Conservation (phyloP, 2,329 filamentous ascomycete species). For the Fusarium incarnatum region DNA sequence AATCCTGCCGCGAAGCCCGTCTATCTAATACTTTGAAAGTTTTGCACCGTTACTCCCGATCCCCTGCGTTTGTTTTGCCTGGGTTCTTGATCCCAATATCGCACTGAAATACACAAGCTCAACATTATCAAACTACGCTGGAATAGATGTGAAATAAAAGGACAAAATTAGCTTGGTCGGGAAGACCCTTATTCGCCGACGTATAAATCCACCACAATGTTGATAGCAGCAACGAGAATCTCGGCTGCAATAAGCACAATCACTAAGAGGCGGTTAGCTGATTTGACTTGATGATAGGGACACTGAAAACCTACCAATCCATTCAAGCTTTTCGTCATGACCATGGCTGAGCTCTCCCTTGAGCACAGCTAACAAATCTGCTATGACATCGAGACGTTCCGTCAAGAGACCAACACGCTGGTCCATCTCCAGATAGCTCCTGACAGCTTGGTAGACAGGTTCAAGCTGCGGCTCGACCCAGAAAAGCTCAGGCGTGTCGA, state of each 20-base stretch:
- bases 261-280: constrained; percentile 63
- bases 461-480: constrained; percentile 98
- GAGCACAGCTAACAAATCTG: constrained; percentile 88
- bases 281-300: neutral
- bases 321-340: constrained; percentile 88
- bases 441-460: constrained; percentile 93
- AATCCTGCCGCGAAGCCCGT: constrained; percentile 40
- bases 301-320: constrained; percentile 78
- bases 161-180: neutral
- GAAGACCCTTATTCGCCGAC: constrained; percentile 55
- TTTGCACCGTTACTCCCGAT: constrained; percentile 30
- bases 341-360: constrained; percentile 97
- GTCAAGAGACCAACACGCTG: constrained; percentile 91
- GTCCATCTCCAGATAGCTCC: constrained; percentile 98
- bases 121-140: constrained; percentile 8
- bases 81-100: constrained; percentile 1
- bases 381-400: constrained; percentile 87
- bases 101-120: constrained; percentile 22
- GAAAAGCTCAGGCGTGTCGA: constrained; percentile 97
- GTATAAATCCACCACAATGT: constrained; percentile 94
- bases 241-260: constrained; percentile 96
- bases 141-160: constrained; percentile 2
- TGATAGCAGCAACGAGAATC: constrained; percentile 90
- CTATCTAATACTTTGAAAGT: constrained; percentile 41
- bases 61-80: constrained; percentile 5